These are phyloP conservation scores for Simplicillium aogashimaense DNA, from an alignment of 2,329 filamentous ascomycete species.

Conservation along the genomic window DNA sequence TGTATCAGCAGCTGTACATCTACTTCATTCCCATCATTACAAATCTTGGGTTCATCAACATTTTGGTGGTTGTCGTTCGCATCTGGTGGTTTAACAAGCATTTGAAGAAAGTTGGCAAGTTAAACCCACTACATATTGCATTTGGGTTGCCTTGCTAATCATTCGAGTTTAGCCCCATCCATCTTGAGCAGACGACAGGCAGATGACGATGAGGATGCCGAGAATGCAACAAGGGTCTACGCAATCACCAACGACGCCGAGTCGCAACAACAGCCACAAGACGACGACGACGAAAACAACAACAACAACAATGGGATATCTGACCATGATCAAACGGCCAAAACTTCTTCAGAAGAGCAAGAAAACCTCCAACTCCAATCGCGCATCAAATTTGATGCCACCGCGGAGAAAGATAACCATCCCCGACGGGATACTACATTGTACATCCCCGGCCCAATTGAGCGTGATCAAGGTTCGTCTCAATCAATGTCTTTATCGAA, in stretches of 20 bases:
- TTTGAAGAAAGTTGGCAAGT: slow-evolving; percentile 25
- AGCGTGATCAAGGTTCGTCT: slow-evolving; percentile 17
- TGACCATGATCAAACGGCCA: background rate
- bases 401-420: slow-evolving; percentile 11
- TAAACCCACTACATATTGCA: too few species aligned
- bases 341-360: background rate
- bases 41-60: slow-evolving; percentile 39
- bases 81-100: slow-evolving; percentile 38
- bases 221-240: too few species aligned
- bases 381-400: slow-evolving; percentile 18
- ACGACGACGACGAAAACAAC: background rate
- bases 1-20: slow-evolving; percentile 40
- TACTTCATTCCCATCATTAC: slow-evolving; percentile 39
- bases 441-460: slow-evolving; percentile 21
- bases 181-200: too few species aligned
- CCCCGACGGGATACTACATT: slow-evolving; percentile 14
- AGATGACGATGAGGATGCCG: too few species aligned
- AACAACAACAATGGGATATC: background rate
- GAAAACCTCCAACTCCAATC: background rate
- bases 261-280: background rate
- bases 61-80: slow-evolving; percentile 34
- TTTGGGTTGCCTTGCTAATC: too few species aligned
- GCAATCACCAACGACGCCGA: too few species aligned
- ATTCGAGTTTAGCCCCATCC: background rate
- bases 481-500: background rate